Evolutionary conservation across 768 basidiomycete species (phyloP).

Genomic region (Xerocomellus intermedius): DNA sequence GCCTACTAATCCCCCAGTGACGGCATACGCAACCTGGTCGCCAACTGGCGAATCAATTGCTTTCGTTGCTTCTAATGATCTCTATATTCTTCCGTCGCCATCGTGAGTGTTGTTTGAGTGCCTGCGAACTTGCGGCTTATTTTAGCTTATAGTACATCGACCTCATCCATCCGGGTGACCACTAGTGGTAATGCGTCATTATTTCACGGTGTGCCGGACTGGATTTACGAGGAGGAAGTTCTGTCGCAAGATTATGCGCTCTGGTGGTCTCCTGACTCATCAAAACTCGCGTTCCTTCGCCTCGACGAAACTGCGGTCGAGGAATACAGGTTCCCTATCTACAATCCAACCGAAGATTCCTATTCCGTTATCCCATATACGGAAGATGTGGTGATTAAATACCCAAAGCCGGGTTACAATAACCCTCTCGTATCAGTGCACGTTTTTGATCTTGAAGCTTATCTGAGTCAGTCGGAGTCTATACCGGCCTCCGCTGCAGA

Average conservation of each 20-base stretch:
- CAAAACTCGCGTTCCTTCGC: conserved; percentile 72
- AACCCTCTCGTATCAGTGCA: conserved; percentile 85
- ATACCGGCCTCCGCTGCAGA: conserved; percentile 32
- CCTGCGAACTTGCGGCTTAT: conserved; percentile 1
- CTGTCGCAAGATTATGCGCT: conserved; percentile 69
- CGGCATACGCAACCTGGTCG: conserved; percentile 84
- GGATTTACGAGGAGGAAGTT: conserved; percentile 97
- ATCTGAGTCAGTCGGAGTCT: conserved; percentile 38
- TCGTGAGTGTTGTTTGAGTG: conserved; percentile 42
- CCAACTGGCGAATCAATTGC: conserved; percentile 81
- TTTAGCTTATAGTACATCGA: conserved; percentile 30
- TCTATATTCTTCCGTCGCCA: conserved; percentile 77
- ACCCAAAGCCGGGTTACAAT: conserved; percentile 86
- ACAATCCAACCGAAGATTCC: conserved; percentile 78
- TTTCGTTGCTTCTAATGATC: conserved; percentile 81
- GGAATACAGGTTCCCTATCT: conserved; percentile 85
- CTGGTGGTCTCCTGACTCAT: conserved; percentile 82
- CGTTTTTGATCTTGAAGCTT: conserved; percentile 73
- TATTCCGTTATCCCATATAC: conserved; percentile 79
- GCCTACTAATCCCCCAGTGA: conserved; percentile 66
- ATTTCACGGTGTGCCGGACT: conserved; percentile 95
- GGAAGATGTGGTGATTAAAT: conserved; percentile 57
- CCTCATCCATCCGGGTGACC: conserved; percentile 72
- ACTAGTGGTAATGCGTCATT: conserved; percentile 75
- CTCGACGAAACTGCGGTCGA: conserved; percentile 89